These are phyloP conservation scores for Paramarasmius palmivorus DNA, from an alignment of 1,284 basidiomycete species.

Conservation along the genomic window DNA sequence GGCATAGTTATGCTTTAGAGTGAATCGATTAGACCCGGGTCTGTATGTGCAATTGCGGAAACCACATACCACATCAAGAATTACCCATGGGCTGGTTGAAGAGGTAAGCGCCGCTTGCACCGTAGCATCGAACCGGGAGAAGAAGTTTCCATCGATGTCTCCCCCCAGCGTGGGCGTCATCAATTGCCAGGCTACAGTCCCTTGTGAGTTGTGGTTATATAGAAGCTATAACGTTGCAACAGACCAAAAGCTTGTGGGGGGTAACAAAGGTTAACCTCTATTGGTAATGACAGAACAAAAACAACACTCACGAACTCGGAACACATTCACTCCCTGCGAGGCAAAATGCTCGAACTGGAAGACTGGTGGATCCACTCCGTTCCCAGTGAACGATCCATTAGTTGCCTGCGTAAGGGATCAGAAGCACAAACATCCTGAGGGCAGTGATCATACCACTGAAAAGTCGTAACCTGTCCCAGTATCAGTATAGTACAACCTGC, in stretches of 20 bases:
- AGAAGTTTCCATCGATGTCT: conserved; percentile 44
- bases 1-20: conserved; percentile 47
- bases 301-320: conserved; percentile 40
- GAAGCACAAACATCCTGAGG: not conserved
- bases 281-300: not conserved
- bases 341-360: conserved; percentile 46
- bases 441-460: conserved; percentile 14
- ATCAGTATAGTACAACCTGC: no score
- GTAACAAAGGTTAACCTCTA: not conserved
- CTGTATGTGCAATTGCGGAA: not conserved
- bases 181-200: conserved; percentile 43
- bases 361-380: conserved; percentile 34
- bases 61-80: conserved; percentile 46
- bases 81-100: conserved; percentile 43
- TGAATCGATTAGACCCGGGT: no score
- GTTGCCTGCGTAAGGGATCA: conserved; percentile 26
- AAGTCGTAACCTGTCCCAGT: conserved; percentile 35
- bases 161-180: conserved; percentile 51
- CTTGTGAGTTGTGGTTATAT: not conserved
- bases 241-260: conserved; percentile 22
- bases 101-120: conserved; percentile 50
- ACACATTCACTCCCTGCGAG: conserved; percentile 44
- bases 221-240: not conserved
- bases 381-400: conserved; percentile 43
- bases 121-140: conserved; percentile 44